A percentile compares a stretch with the other conserved stretches of the same genome.
These are phyloP conservation scores for Coemansia sp. DNA, from an alignment of 192 early-diverging fungal species.

Conservation along the genomic window DNA sequence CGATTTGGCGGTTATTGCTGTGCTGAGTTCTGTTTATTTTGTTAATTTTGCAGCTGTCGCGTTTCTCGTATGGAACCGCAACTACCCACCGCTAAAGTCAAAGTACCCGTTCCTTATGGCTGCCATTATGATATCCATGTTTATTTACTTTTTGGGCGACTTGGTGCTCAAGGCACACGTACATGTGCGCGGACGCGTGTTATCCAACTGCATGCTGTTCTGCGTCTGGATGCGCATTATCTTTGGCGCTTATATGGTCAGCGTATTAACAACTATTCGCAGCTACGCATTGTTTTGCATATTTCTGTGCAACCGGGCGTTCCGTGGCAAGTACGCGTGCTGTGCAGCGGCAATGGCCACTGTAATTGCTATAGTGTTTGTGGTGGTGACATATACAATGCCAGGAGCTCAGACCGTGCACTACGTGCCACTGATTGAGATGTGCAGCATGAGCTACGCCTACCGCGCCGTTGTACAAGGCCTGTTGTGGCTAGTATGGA, in stretches of 20 bases:
- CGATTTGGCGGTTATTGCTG: conserved; percentile 29
- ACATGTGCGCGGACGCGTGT: conserved; percentile 20
- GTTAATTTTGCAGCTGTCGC: conserved; percentile 27
- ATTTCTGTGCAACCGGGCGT: conserved; percentile 36
- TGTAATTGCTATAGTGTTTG: conserved; percentile 18
- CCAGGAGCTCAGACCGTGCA: conserved; percentile 22
- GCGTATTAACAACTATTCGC: conserved; percentile 41
- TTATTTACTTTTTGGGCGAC: conserved; percentile 54
- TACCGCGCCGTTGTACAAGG: conserved; percentile 45
- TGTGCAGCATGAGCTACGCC: conserved; percentile 48
- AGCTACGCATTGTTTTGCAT: conserved; percentile 52
- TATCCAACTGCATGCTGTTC: conserved; percentile 46
- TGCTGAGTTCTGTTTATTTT: conserved; percentile 29
- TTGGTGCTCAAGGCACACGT: conserved; percentile 51
- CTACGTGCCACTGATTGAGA: conserved; percentile 36
- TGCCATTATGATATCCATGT: conserved; percentile 25
- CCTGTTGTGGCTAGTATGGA: conserved; percentile 44
- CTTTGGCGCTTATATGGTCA: conserved; percentile 36
- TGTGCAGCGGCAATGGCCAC: conserved; percentile 13
- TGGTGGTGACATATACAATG: conserved; percentile 36
- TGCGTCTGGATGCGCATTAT: conserved; percentile 49
- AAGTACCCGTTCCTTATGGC: conserved; percentile 54
- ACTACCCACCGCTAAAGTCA: conserved; percentile 55
- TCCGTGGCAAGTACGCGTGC: conserved; percentile 34
- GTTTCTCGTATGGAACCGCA: conserved; percentile 46